A percentile compares a stretch with the other conserved stretches of the same genome.
Evolutionary conservation across 2,329 filamentous ascomycete genomes (phyloP).

Genomic region (Botryotinia globosa): DNA sequence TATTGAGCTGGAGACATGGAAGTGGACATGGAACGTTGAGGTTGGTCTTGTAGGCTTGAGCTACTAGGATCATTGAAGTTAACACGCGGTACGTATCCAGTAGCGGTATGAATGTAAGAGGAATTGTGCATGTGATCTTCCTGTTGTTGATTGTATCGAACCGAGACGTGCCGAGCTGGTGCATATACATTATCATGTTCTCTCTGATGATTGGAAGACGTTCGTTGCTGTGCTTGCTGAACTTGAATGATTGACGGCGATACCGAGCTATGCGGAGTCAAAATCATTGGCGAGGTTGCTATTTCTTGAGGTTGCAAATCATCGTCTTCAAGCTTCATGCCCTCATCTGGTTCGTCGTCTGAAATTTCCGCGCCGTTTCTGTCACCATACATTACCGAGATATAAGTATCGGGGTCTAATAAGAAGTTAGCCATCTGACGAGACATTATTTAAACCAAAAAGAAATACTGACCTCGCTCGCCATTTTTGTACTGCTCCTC

Average conservation of each 20-base stretch:
- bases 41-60: conserved; percentile 27
- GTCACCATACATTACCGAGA: conserved; percentile 31
- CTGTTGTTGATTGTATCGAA: conserved; percentile 7
- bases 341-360: conserved; percentile 27
- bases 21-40: conserved; percentile 22
- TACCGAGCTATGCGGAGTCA: conserved; percentile 10
- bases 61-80: conserved; percentile 25
- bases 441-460: not conserved
- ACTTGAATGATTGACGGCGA: conserved; percentile 18
- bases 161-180: conserved; percentile 7
- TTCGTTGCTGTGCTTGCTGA: conserved; percentile 9
- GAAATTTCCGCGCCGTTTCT: conserved; percentile 24
- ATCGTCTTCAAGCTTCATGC: conserved; percentile 30
- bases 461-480: conserved; percentile 51
- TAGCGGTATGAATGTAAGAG: conserved; percentile 15
- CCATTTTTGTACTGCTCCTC: conserved; percentile 56
- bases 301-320: conserved; percentile 29
- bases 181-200: conserved; percentile 22
- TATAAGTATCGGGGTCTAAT: conserved; percentile 24
- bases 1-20: conserved; percentile 25
- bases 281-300: conserved; percentile 27
- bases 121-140: conserved; percentile 5
- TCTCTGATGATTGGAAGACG: conserved; percentile 20
- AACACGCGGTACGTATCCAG: not conserved
- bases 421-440: not conserved